Base-by-base conservation (phyloP, 2,329 filamentous ascomycete genomes). In the Diaporthe citrichinensis region DNA sequence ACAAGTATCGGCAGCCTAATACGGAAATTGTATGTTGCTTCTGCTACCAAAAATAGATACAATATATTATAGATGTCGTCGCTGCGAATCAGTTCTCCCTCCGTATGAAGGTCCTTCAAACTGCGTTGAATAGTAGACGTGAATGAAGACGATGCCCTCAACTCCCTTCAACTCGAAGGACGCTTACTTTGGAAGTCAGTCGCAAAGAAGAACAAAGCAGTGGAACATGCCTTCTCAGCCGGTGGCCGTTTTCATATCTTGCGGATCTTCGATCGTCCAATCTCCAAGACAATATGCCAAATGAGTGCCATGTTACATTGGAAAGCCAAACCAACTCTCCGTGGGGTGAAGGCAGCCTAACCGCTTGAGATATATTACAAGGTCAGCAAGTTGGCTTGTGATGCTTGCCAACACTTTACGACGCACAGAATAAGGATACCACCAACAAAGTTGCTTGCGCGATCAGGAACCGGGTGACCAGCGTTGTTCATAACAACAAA, bases 1-100 rank as follows among this genome's bases (percentile, higher is more conserved):
- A 53, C 15, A 53, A 68, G 65, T 39, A 53, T 68, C 15, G 62
- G 10, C 46, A 53, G 62, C 44, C 41, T 68, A 39, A 36, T 51
- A 46, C n/a, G 62, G 41, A 68, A 68, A n/a, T 14, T 51, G 14
- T 2, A 53, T 53, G 12, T 78, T 74, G 39, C 76, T 78, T 62
- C 77, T 71, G 46, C 23, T 20, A n/a, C 46, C 65, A 53, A 68
- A 39, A 68, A 53, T 53, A 68, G 46, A 9, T 12, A 17, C 7
- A 28, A 20, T 28, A n/a, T 36, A 23, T 34, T 12, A 14, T 34
- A 49, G 6, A 39, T 65, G 28, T 2, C 2, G 25, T 31, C 23
- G 44, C 44, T 36, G 28, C 1, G 23, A 68, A 39, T 53, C 8
- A 39, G 15, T 39, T n/a, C 34, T 39, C n/a, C 15, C 8, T 41